Evolutionary conservation across 2,329 filamentous ascomycete genomes (phyloP).

Genomic region (Dothideomycetidae sp.): DNA sequence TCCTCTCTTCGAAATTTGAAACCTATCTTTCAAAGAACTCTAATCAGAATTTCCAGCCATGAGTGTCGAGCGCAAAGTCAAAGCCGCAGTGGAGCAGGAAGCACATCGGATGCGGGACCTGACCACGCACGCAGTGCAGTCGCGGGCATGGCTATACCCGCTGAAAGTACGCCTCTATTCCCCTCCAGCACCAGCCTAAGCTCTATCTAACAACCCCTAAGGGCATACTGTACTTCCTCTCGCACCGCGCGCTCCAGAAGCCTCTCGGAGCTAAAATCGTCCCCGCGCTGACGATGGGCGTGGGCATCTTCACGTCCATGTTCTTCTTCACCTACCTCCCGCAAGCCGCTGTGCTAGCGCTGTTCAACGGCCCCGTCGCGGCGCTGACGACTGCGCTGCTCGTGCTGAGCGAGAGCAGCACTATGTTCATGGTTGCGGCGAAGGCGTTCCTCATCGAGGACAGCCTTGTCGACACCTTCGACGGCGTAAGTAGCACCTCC

Average conservation of each 20-base stretch:
- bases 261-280: slow-evolving; percentile 43
- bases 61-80: slow-evolving; percentile 34
- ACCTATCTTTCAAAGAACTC: background rate
- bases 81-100: slow-evolving; percentile 51
- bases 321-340: slow-evolving; percentile 79
- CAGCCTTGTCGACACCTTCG: slow-evolving; percentile 76
- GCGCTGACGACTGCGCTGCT: slow-evolving; percentile 58
- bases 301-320: slow-evolving; percentile 54
- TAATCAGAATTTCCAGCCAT: slow-evolving; percentile 6
- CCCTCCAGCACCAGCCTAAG: background rate
- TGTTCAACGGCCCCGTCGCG: slow-evolving; percentile 72
- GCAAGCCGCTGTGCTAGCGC: slow-evolving; percentile 66
- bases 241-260: slow-evolving; percentile 44
- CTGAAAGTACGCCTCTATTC: slow-evolving; percentile 42
- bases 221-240: slow-evolving; percentile 47
- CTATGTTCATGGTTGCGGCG: slow-evolving; percentile 39
- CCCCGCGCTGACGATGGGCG: slow-evolving; percentile 53
- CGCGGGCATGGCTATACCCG: slow-evolving; percentile 73
- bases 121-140: slow-evolving; percentile 55
- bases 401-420: slow-evolving; percentile 39
- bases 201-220: slow-evolving; percentile 17
- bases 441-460: slow-evolving; percentile 67
- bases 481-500: slow-evolving; percentile 49
- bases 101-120: slow-evolving; percentile 50
- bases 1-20: no score